phyloP scores from a whole-genome alignment of 768 basidiomycete species.

The Podaxis pistillaris region DNA sequence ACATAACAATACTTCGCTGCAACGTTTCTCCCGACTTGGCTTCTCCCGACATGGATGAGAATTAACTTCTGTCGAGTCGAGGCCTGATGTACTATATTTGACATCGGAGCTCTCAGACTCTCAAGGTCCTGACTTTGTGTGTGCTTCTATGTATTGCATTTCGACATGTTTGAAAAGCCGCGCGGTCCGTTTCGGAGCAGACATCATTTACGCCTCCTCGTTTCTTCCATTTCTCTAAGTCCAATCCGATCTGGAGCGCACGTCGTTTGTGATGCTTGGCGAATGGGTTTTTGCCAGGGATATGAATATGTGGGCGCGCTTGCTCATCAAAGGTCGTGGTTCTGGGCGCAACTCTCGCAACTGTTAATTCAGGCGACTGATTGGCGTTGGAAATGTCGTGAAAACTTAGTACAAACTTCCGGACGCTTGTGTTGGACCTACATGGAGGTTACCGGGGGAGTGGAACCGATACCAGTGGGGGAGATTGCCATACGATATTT shows the following conservation, averaged over 20 bases:
- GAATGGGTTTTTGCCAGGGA: neutral
- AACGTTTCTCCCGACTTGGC: neutral
- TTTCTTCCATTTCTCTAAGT: neutral
- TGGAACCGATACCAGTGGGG: neutral
- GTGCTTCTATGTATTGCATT: neutral
- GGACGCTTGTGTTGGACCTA: neutral
- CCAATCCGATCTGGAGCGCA: neutral
- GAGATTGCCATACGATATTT: neutral
- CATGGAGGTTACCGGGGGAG: neutral
- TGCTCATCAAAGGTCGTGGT: neutral
- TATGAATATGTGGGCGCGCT: neutral
- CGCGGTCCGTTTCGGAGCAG: slow-evolving; percentile 2
- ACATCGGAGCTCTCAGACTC: slow-evolving; percentile 6
- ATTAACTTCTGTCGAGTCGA: neutral
- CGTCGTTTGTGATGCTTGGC: neutral
- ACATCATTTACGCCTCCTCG: neutral
- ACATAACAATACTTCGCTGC: neutral
- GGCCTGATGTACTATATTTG: neutral
- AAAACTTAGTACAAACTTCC: neutral
- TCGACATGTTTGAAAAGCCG: neutral
- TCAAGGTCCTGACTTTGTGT: neutral
- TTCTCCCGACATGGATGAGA: slow-evolving; percentile 8
- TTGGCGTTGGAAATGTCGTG: neutral
- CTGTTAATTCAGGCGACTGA: neutral
- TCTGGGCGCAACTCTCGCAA: neutral